phyloP scores from a whole-genome alignment of 2,329 filamentous ascomycete genomes.

The Westerdykella aurantiaca region DNA sequence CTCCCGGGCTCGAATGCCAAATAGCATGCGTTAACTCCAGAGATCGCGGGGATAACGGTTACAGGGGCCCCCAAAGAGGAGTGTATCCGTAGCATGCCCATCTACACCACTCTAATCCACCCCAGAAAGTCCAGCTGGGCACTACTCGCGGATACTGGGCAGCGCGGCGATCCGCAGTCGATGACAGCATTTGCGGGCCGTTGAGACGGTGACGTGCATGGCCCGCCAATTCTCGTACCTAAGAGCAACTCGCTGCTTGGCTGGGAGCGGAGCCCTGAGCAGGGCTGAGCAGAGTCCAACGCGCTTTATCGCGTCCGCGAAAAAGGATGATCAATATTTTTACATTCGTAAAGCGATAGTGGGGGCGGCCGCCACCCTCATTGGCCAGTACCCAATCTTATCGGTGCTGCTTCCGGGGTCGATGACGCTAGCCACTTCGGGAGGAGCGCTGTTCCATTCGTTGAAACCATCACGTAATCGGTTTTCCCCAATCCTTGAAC shows the following conservation, averaged over 20 bases:
- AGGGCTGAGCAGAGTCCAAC: not conserved
- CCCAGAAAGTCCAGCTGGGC: no score
- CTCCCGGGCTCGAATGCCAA: no score
- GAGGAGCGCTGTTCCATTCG: not conserved
- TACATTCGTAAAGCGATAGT: slow-evolving; percentile 25
- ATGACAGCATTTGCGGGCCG: not conserved
- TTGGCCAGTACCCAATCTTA: slow-evolving; percentile 27
- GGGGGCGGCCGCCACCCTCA: slow-evolving; percentile 15
- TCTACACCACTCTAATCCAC: no score
- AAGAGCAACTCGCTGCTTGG: slow-evolving; percentile 34
- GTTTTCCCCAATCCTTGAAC: slow-evolving; percentile 10
- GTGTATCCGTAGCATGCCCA: no score
- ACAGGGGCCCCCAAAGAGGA: no score
- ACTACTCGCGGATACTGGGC: no score
- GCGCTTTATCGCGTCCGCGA: slow-evolving; percentile 14
- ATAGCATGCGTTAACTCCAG: no score
- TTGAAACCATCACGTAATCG: slow-evolving; percentile 21
- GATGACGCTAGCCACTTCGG: not conserved
- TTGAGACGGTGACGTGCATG: slow-evolving; percentile 2
- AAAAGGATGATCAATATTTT: slow-evolving; percentile 28
- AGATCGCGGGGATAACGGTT: no score
- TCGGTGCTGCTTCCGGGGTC: slow-evolving; percentile 7
- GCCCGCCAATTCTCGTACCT: slow-evolving; percentile 27
- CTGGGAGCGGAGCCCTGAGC: slow-evolving; percentile 6
- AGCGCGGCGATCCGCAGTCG: not conserved